These are phyloP conservation scores for Acanthamoeba royreba DNA, from an alignment of 208 protist species.

Conservation along the genomic window DNA sequence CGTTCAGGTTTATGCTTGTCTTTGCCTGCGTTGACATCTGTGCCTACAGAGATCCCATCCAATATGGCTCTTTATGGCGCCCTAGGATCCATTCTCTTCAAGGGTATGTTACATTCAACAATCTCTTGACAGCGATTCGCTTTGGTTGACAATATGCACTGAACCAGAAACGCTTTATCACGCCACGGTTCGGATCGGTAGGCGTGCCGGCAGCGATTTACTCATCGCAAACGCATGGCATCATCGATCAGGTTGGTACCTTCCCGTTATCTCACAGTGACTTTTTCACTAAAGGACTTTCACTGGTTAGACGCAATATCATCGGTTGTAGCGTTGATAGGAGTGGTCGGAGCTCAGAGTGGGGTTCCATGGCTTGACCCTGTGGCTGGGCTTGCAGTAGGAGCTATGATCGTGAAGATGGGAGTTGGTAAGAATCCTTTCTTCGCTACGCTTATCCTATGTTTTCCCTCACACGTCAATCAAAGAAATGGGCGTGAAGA, in stretches of 20 bases:
- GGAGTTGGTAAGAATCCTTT: neutral
- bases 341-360: neutral
- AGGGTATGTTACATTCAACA: neutral
- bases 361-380: neutral
- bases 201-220: neutral
- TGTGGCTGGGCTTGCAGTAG: neutral
- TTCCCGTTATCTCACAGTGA: neutral
- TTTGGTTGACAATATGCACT: neutral
- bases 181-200: neutral
- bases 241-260: neutral
- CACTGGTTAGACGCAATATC: slow-evolving; percentile 34
- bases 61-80: neutral
- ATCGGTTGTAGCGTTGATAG: neutral
- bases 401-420: slow-evolving; percentile 11
- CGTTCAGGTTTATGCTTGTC: neutral
- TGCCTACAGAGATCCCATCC: neutral
- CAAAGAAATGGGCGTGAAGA: neutral
- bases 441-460: neutral
- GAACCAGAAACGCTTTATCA: slow-evolving; percentile 25
- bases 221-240: slow-evolving; percentile 43
- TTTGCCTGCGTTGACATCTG: neutral
- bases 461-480: neutral
- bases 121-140: neutral
- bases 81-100: slow-evolving; percentile 12
- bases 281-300: too few species aligned